A percentile compares a stretch with the other conserved stretches of the same genome.
Conservation (phyloP, 768 basidiomycete species). For the Kwoniella dejecticola region DNA sequence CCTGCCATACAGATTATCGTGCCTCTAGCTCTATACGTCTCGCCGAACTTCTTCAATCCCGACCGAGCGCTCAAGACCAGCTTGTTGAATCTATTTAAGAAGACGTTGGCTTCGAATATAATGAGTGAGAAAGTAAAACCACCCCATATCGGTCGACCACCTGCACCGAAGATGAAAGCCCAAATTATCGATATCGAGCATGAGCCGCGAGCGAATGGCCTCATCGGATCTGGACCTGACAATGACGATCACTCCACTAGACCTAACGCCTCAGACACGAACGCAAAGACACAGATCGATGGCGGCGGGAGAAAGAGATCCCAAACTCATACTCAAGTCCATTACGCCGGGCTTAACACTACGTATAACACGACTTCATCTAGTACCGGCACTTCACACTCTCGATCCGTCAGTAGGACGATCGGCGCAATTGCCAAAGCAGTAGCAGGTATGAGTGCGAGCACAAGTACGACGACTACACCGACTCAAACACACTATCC, state of each 20-base stretch:
- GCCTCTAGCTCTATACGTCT: slow-evolving; percentile 26
- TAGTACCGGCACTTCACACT: background rate
- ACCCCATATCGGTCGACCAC: slow-evolving; percentile 30
- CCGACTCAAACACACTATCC: background rate
- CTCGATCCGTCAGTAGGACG: slow-evolving; percentile 22
- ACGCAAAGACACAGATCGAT: no score
- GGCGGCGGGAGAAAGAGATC: background rate
- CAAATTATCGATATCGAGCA: no score
- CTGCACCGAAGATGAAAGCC: no score
- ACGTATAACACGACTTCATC: no score
- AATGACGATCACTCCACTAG: no score
- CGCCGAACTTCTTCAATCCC: slow-evolving; percentile 23
- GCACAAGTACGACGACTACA: background rate
- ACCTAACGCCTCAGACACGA: no score
- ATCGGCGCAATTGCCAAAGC: slow-evolving; percentile 27
- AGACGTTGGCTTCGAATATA: slow-evolving; percentile 29
- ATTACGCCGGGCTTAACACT: background rate
- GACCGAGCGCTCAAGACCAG: slow-evolving; percentile 25
- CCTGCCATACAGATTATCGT: slow-evolving; percentile 26
- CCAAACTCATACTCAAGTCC: slow-evolving; percentile 2
- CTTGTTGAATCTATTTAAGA: slow-evolving; percentile 35
- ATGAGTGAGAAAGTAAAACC: slow-evolving; percentile 30
- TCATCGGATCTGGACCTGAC: no score
- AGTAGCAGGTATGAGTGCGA: slow-evolving; percentile 10
- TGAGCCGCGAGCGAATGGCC: no score